A percentile compares a stretch with the other conserved stretches of the same genome.
Conservation (phyloP, 129 eudicot species). For the Escallonia rubra region DNA sequence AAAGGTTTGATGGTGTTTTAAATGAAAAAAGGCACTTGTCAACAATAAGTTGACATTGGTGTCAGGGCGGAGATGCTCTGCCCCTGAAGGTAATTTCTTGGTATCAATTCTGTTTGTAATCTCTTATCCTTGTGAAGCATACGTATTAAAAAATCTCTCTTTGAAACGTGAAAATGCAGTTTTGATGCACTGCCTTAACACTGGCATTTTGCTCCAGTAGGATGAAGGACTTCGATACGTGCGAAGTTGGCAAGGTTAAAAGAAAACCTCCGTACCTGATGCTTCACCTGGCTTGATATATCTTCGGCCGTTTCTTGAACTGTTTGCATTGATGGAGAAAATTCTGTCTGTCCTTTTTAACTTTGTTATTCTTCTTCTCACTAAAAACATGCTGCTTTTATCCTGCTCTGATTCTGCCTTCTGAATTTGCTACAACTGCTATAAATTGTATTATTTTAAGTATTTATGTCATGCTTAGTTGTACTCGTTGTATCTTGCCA, state of each 20-base stretch:
- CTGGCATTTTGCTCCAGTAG: constrained; percentile 21
- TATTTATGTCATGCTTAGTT: too few relatives aligned
- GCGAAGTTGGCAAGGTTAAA: constrained; percentile 8
- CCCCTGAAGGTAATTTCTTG: constrained; percentile 26
- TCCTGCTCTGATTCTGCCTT: too few relatives aligned
- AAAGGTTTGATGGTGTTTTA: constrained; percentile 12
- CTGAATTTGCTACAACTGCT: too few relatives aligned
- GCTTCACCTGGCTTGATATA: constrained; percentile 21
- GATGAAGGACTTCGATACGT: constrained; percentile 12
- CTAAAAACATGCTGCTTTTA: too few relatives aligned
- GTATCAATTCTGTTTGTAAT: not conserved
- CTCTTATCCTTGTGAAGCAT: constrained; percentile 2
- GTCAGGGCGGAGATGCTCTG: constrained; percentile 12
- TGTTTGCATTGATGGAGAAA: not conserved
- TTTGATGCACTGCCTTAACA: constrained; percentile 12
- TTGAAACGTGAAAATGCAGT: constrained; percentile 22
- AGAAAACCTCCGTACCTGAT: constrained; percentile 14
- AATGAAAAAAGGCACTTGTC: constrained; percentile 7
- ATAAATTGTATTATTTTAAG: too few relatives aligned
- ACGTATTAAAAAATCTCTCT: constrained; percentile 6
- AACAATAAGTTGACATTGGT: constrained; percentile 21
- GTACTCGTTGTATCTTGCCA: too few relatives aligned
- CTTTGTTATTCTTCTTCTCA: not conserved
- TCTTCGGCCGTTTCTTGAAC: constrained; percentile 13
- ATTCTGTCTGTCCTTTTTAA: not conserved